phyloP scores from a whole-genome alignment of 371 early-diverging fungal genomes.

The Rhizopus microsporus region DNA sequence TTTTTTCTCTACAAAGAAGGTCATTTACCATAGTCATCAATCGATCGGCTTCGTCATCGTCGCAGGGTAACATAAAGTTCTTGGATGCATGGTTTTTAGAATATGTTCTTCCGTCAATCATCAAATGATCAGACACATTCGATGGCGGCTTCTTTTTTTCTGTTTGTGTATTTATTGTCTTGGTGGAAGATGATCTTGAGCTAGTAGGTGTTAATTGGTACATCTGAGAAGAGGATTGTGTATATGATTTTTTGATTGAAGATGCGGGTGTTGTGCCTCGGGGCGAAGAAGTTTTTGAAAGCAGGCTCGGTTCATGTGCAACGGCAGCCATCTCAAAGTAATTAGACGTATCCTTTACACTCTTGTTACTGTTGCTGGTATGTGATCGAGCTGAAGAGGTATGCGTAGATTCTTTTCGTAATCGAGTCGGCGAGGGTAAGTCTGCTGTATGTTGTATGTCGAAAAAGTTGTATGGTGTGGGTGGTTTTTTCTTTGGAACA shows the following conservation, averaged over 20 bases:
- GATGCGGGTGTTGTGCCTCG: conserved; percentile 12
- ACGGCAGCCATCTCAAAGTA: conserved; percentile 26
- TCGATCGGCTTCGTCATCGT: conserved; percentile 47
- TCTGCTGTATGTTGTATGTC: conserved; percentile 11
- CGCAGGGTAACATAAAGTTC: conserved; percentile 30
- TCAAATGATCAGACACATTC: conserved; percentile 1
- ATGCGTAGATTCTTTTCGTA: conserved; percentile 11
- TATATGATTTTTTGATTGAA: conserved; percentile 16
- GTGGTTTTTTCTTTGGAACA: neutral
- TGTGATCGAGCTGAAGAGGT: neutral
- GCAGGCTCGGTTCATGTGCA: conserved; percentile 13
- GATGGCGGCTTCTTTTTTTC: neutral
- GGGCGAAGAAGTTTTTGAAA: conserved; percentile 9
- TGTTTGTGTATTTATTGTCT: neutral
- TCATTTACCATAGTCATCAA: conserved; percentile 39
- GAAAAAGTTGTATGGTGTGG: conserved; percentile 22
- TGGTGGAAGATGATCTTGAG: conserved; percentile 9
- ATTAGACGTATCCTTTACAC: conserved; percentile 7
- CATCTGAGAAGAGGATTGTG: conserved; percentile 5
- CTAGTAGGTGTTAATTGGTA: neutral
- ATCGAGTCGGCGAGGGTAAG: neutral
- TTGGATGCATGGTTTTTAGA: conserved; percentile 15
- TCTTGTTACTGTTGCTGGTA: neutral
- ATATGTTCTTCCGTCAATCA: conserved; percentile 12
- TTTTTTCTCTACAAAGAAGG: no score